Percentiles rank a stretch among this genome's conserved stretches.
Conservation (phyloP, 208 protist genomes). For the Leishmania gerbilli region DNA sequence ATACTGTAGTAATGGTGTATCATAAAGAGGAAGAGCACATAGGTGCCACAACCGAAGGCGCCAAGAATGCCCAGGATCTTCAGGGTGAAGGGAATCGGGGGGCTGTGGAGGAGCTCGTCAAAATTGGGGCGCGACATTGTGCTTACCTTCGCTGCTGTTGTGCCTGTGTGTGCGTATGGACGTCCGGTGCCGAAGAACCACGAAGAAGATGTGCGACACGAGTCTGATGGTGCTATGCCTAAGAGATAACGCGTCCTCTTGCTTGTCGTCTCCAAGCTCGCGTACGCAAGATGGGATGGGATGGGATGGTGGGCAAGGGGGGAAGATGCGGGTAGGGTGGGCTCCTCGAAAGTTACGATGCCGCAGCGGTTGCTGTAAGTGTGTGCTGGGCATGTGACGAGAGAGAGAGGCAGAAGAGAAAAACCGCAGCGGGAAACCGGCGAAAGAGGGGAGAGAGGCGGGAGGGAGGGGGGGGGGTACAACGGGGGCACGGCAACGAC, state of each 20-base stretch:
- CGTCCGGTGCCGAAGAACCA: neutral
- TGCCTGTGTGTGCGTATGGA: neutral
- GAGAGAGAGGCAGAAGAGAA: neutral
- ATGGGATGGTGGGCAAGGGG: neutral
- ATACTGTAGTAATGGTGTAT: constrained; percentile 14
- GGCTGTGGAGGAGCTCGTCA: constrained; percentile 27
- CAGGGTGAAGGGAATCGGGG: constrained; percentile 39
- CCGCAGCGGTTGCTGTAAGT: neutral
- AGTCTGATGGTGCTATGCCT: neutral
- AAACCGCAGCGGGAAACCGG: neutral
- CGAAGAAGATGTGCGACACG: neutral
- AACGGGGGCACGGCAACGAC: neutral
- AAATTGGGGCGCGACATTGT: constrained; percentile 25
- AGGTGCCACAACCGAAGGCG: constrained; percentile 58
- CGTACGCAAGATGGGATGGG: neutral
- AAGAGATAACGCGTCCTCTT: neutral
- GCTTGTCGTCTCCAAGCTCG: neutral
- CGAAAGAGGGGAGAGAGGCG: neutral
- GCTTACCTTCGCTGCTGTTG: neutral
- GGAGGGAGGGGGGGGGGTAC: neutral
- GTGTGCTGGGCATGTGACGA: neutral
- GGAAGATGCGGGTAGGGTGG: neutral
- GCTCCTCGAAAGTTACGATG: neutral
- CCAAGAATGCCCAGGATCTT: constrained; percentile 51
- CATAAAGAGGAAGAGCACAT: constrained; percentile 60